Base-by-base conservation (phyloP, 352 stramenopile species). In the Phytophthora sp. region DNA sequence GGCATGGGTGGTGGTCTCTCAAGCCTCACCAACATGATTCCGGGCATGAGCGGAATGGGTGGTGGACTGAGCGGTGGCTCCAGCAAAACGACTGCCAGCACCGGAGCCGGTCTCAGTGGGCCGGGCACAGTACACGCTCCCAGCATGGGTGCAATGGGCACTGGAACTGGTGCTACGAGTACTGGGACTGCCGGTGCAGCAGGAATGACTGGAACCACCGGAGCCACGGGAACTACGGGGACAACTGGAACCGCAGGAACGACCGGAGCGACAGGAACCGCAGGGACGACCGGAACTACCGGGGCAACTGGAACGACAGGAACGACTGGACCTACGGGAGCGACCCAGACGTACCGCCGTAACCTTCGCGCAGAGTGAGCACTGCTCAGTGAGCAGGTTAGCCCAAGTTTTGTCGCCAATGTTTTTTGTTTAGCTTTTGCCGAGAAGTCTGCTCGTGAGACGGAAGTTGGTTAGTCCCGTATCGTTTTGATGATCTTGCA, bases 51-150 rank as follows among this genome's bases (percentile, higher is more conserved):
- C n/a, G 32, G 7, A 0, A 42, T 42, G 35, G 32, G 7, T 15
- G 34, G 34, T 15, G 31, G 31, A 13, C 8, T 17, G 5, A 42
- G 35, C 7, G 35, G 35, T 9, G 35, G 35, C n/a, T 23, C 35
- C n/a, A 42, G 35, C n/a, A 42, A 42, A 9, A 13, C 34, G 15
- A 41, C 34, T 41, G 11, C 34, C 18, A n/a, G 34, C 34, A 41
- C 34, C 1, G 42, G 42, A 12, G 42, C 15, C 12, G 42, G 24
- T 13, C 15, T 23, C 18, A 24, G 26, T 13, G 12, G 18, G 12
- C 41, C 41, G 21, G 41, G 41, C 5, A 50, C 42, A 21, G 42
- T 50, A 20, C 42, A 50, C n/a, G 42, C 42, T 4, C 42, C 42
- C 8, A 17, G 42, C 13, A 26, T 30, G 17, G 26, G 26, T 37